phyloP scores from a whole-genome alignment of 495 filamentous ascomycete species.

The Talaromyces stipitatus region DNA sequence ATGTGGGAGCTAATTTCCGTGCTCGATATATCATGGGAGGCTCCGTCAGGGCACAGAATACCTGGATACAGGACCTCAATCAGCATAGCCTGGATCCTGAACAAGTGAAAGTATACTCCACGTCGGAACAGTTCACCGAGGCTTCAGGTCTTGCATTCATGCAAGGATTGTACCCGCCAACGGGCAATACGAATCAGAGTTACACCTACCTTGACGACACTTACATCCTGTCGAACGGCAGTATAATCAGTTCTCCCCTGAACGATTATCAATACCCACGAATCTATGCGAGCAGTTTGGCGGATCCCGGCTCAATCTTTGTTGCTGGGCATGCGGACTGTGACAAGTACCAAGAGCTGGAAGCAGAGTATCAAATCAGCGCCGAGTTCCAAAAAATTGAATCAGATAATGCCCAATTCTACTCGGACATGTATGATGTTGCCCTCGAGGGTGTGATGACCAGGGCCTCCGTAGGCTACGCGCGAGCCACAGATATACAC shows the following conservation, averaged over 20 bases:
- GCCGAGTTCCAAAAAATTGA: constrained; percentile 27
- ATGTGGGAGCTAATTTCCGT: constrained; percentile 55
- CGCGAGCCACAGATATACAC: constrained; percentile 53
- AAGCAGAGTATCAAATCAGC: constrained; percentile 30
- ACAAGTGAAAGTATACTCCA: constrained; percentile 37
- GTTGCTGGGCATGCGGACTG: constrained; percentile 55
- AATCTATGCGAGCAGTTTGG: constrained; percentile 41
- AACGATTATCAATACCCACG: constrained; percentile 68
- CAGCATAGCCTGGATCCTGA: constrained; percentile 35
- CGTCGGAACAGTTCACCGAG: constrained; percentile 40
- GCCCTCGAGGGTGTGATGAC: constrained; percentile 28
- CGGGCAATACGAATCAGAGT: constrained; percentile 18
- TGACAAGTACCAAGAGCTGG: constrained; percentile 27
- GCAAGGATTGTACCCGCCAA: constrained; percentile 75
- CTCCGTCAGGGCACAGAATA: constrained; percentile 16
- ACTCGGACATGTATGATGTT: constrained; percentile 34
- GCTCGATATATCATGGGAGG: constrained; percentile 42
- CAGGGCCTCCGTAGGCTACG: constrained; percentile 39
- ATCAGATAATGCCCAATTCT: constrained; percentile 38
- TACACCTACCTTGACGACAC: constrained; percentile 27
- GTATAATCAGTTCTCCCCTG: constrained; percentile 49
- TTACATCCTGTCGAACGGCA: constrained; percentile 51
- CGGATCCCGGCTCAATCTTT: constrained; percentile 49
- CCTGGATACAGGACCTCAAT: constrained; percentile 33
- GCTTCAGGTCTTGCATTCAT: constrained; percentile 68